These are phyloP conservation scores for Aspergillus ruber DNA, from an alignment of 2,329 filamentous ascomycete species.

Conservation along the genomic window DNA sequence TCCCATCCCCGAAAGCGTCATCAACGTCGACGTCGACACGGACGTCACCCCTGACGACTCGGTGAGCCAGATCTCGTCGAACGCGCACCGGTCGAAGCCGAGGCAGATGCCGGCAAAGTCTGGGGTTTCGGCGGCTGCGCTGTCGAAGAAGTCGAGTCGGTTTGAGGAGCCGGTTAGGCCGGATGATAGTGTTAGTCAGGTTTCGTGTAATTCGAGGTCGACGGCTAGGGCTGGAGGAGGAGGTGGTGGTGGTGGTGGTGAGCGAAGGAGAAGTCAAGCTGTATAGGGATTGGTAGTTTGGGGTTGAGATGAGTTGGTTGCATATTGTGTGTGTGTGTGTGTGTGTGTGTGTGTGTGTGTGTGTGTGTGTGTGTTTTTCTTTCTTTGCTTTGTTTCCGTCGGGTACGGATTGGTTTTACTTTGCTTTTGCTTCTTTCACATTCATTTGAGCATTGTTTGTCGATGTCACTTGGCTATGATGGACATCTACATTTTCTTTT, in stretches of 20 bases:
- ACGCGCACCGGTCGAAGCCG: conserved; percentile 10
- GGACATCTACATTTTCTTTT: no score
- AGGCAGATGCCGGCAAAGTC: conserved; percentile 4
- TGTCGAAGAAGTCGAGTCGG: conserved; percentile 26
- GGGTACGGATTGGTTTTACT: no score
- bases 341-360: no score
- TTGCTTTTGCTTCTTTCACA: no score
- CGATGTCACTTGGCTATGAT: no score
- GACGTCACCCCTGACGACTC: conserved; percentile 77
- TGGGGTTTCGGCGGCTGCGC: conserved; percentile 19
- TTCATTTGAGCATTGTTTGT: no score
- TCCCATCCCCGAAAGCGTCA: conserved; percentile 27
- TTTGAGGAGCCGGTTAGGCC: conserved; percentile 34
- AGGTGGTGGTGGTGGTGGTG: conserved; percentile 8
- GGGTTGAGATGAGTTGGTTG: no score
- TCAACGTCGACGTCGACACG: conserved; percentile 31
- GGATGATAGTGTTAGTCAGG: conserved; percentile 36
- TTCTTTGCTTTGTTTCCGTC: no score
- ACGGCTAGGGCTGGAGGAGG: conserved; percentile 27
- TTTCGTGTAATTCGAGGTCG: conserved; percentile 22
- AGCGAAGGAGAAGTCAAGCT: no score
- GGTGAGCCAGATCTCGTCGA: conserved; percentile 57
- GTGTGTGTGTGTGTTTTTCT: no score
- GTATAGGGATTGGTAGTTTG: neutral
- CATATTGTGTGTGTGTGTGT: no score